Conservation (phyloP, 2,329 filamentous ascomycete genomes). For the Nemania sp. region DNA sequence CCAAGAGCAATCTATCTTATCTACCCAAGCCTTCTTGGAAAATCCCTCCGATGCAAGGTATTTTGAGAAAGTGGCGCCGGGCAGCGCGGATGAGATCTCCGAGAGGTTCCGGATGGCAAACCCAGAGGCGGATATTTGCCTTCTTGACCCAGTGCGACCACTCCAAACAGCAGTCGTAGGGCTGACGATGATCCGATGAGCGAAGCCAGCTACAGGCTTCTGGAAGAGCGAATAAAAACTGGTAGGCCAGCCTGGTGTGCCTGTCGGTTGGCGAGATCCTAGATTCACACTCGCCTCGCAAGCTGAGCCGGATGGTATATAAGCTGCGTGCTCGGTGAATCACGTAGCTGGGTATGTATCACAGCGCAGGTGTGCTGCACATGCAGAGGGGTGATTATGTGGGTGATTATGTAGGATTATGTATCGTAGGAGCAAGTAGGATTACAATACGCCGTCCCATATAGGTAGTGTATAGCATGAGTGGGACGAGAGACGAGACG, state of each 20-base stretch:
- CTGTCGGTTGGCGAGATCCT: background rate
- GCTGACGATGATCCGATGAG: background rate
- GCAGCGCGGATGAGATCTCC: constrained; percentile 11
- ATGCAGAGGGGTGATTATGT: constrained; percentile 4
- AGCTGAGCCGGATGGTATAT: background rate
- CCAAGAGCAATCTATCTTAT: background rate
- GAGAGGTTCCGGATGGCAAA: constrained; percentile 1
- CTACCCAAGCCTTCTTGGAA: background rate
- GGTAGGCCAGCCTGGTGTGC: constrained; percentile 3
- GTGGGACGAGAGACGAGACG: background rate
- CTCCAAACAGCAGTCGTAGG: background rate
- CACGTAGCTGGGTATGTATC: too few species aligned
- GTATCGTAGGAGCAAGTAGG: too few species aligned
- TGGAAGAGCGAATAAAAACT: constrained; percentile 1
- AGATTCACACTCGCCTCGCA: background rate
- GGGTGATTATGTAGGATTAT: background rate
- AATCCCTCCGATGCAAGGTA: background rate
- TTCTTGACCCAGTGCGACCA: background rate
- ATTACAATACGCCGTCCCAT: too few species aligned
- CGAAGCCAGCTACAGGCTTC: background rate
- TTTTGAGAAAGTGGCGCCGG: constrained; percentile 4
- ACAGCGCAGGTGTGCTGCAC: background rate
- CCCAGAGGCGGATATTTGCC: background rate
- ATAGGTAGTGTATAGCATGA: too few species aligned
- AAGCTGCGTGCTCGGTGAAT: background rate